These are phyloP conservation scores for Stenogyne calaminthoides DNA, from an alignment of 305 asterid genomes.

Conservation along the genomic window DNA sequence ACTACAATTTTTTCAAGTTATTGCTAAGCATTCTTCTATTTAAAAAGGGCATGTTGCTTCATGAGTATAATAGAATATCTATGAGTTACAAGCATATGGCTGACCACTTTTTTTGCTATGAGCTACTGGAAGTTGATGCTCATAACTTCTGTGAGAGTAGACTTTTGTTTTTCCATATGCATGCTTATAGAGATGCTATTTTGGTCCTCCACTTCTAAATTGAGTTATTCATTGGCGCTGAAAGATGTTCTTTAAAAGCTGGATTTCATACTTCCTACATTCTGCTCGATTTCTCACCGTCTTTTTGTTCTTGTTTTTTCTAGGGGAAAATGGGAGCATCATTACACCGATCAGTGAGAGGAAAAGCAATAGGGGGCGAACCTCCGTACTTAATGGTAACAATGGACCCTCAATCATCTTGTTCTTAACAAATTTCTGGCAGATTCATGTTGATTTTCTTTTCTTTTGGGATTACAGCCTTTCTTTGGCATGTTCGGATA, in stretches of 20 bases:
- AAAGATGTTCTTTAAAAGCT: constrained; percentile 9
- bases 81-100: constrained; percentile 5
- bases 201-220: neutral
- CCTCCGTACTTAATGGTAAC: constrained; percentile 78
- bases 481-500: constrained; percentile 85
- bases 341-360: constrained; percentile 50
- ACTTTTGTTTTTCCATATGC: neutral
- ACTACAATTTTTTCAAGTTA: neutral
- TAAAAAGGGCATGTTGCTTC: neutral
- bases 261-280: neutral
- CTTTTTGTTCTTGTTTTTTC: constrained; percentile 11
- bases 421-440: constrained; percentile 6
- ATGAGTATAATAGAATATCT: neutral
- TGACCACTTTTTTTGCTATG: neutral
- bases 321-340: constrained; percentile 91
- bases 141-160: neutral
- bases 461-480: constrained; percentile 53
- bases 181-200: neutral
- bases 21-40: neutral
- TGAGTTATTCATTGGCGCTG: neutral
- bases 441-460: neutral
- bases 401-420: neutral
- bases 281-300: constrained; percentile 10
- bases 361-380: constrained; percentile 56
- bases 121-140: neutral